A percentile compares a stretch with the other conserved stretches of the same genome.
These are phyloP conservation scores for Neurospora sp. DNA, from an alignment of 2,329 filamentous ascomycete genomes.

Conservation along the genomic window DNA sequence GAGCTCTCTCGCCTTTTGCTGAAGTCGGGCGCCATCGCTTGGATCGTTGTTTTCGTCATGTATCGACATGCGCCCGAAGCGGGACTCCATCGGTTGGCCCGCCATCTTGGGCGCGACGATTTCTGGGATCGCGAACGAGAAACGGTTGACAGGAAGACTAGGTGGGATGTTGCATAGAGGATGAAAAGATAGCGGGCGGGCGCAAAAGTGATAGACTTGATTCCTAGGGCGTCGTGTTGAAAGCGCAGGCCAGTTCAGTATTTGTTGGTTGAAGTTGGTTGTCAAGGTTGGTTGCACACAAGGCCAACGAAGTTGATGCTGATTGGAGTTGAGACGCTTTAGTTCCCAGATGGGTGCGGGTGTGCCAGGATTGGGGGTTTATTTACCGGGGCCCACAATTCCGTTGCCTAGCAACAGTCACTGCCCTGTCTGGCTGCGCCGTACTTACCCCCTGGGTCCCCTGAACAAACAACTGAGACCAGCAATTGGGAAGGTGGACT, in stretches of 20 bases:
- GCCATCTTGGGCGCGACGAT: slow-evolving; percentile 43
- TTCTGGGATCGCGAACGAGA: background rate
- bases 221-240: background rate
- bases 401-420: background rate
- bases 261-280: background rate
- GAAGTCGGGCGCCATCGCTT: slow-evolving; percentile 40
- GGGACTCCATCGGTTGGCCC: slow-evolving; percentile 68
- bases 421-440: background rate
- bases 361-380: background rate
- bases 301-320: background rate
- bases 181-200: background rate
- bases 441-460: background rate
- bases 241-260: background rate
- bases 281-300: background rate
- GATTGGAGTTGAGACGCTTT: background rate
- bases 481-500: background rate
- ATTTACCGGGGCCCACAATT: background rate
- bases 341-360: background rate
- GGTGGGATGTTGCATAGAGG: background rate
- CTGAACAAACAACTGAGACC: background rate
- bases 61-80: slow-evolving; percentile 82
- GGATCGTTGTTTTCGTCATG: slow-evolving; percentile 71
- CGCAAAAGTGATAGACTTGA: background rate
- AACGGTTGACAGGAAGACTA: background rate
- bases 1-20: slow-evolving; percentile 42